A percentile compares a stretch with the other conserved stretches of the same genome.
These are phyloP conservation scores for Calonectria multiphialidica DNA, from an alignment of 2,329 filamentous ascomycete species.

Conservation along the genomic window DNA sequence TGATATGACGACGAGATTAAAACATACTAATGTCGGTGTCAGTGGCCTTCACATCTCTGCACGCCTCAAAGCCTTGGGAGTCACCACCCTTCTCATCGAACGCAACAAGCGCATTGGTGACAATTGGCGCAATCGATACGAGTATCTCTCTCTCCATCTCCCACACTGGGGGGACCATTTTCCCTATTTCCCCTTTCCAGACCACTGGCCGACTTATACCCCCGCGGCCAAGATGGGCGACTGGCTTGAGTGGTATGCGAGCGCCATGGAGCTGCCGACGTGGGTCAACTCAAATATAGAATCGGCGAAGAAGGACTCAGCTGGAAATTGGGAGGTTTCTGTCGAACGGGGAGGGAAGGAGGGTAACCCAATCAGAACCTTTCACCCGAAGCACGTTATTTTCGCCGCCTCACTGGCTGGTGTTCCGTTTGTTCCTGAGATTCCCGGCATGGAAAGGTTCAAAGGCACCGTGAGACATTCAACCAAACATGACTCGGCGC, in stretches of 20 bases:
- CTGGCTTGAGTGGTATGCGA: not conserved
- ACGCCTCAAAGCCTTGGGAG: not conserved
- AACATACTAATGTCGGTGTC: not conserved
- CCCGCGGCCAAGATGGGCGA: not conserved
- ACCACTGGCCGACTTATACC: not conserved
- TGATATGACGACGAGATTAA: not conserved
- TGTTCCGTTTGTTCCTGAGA: not conserved
- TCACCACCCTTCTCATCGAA: not conserved
- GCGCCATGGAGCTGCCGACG: not conserved
- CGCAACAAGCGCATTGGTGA: not conserved
- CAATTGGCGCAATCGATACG: not conserved
- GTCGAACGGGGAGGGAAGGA: not conserved
- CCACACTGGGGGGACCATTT: not conserved
- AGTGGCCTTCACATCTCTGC: not conserved
- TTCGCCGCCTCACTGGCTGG: not conserved
- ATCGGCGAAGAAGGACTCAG: not conserved
- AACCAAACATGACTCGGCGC: not conserved
- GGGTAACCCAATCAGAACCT: not conserved
- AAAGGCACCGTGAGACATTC: not conserved
- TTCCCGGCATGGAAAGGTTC: not conserved
- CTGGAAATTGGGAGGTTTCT: not conserved
- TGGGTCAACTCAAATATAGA: not conserved
- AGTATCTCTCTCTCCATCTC: not conserved
- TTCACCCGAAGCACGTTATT: not conserved
- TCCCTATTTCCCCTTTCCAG: not conserved